Percentiles rank a stretch among this genome's conserved stretches.
Evolutionary conservation across 2,329 filamentous ascomycete species (phyloP).

Genomic region (Niveomyces coronatus): DNA sequence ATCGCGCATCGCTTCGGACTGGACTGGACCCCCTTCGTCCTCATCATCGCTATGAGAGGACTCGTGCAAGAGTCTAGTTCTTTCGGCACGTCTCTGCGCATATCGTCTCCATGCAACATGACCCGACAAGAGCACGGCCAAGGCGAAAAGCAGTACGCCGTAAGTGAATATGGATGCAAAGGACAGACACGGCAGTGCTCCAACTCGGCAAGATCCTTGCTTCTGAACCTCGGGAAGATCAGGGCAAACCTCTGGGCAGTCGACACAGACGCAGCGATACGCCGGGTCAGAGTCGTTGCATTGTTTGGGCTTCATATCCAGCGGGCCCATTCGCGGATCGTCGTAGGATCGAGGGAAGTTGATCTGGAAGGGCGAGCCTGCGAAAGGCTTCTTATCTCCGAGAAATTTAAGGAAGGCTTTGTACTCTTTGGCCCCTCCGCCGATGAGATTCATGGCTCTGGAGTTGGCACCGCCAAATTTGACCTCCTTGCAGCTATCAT

Average conservation of each 20-base stretch:
- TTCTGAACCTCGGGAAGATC: constrained; percentile 66
- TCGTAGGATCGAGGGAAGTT: constrained; percentile 65
- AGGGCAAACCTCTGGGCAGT: constrained; percentile 80
- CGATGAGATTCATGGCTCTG: constrained; percentile 91
- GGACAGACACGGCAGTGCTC: constrained; percentile 81
- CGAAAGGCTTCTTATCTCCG: constrained; percentile 71
- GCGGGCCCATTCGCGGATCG: constrained; percentile 60
- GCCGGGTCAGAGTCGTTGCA: constrained; percentile 83
- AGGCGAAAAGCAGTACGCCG: constrained; percentile 57
- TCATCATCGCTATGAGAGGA: constrained; percentile 80
- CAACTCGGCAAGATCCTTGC: constrained; percentile 67
- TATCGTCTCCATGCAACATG: constrained; percentile 69
- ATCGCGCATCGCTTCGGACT: constrained; percentile 67
- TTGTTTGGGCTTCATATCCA: constrained; percentile 64
- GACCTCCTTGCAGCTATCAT: constrained; percentile 96
- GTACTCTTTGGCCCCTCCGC: constrained; percentile 87
- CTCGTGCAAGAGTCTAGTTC: constrained; percentile 80
- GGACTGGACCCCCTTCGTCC: constrained; percentile 72
- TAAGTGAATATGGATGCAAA: constrained; percentile 89
- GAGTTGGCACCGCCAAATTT: constrained; percentile 94
- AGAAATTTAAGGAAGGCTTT: constrained; percentile 80
- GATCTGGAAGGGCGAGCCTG: constrained; percentile 96
- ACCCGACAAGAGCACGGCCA: constrained; percentile 57
- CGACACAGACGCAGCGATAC: constrained; percentile 87
- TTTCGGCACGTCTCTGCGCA: constrained; percentile 63